Percentiles rank a stretch among this genome's conserved stretches.
These are phyloP conservation scores for Verbascum thapsus DNA, from an alignment of 257 asterid species.

Conservation along the genomic window DNA sequence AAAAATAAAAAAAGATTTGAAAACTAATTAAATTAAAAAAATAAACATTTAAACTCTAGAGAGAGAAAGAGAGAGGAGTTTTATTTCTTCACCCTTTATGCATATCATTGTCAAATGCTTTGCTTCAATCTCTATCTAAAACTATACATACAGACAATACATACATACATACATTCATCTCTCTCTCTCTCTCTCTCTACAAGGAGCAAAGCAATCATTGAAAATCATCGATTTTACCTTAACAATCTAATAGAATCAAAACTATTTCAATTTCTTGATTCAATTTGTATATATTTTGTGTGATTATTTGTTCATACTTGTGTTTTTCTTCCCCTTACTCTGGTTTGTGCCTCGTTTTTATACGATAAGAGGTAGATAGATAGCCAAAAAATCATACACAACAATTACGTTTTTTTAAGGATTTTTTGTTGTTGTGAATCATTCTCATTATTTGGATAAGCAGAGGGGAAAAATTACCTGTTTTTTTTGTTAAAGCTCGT, in stretches of 20 bases:
- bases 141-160: not conserved
- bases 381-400: constrained; percentile 33
- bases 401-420: constrained; percentile 44
- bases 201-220: constrained; percentile 21
- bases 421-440: constrained; percentile 54
- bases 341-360: constrained; percentile 1
- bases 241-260: constrained; percentile 30
- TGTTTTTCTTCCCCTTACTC: constrained; percentile 7
- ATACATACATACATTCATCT: not conserved
- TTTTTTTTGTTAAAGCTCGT: not conserved
- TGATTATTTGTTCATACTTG: constrained; percentile 35
- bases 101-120: constrained; percentile 15
- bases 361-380: constrained; percentile 23
- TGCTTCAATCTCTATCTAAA: constrained; percentile 22
- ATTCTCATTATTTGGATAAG: constrained; percentile 8
- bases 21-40: not conserved
- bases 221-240: constrained; percentile 32
- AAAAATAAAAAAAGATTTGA: not conserved
- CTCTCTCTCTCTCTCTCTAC: constrained; percentile 1
- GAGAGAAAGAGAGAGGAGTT: too few relatives aligned
- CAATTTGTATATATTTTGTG: constrained; percentile 44
- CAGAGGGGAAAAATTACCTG: constrained; percentile 15
- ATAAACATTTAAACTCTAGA: too few relatives aligned
- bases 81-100: constrained; percentile 10
- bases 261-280: constrained; percentile 40